These are phyloP conservation scores for Coffea canephora DNA, from an alignment of 257 asterid species.

Conservation along the genomic window DNA sequence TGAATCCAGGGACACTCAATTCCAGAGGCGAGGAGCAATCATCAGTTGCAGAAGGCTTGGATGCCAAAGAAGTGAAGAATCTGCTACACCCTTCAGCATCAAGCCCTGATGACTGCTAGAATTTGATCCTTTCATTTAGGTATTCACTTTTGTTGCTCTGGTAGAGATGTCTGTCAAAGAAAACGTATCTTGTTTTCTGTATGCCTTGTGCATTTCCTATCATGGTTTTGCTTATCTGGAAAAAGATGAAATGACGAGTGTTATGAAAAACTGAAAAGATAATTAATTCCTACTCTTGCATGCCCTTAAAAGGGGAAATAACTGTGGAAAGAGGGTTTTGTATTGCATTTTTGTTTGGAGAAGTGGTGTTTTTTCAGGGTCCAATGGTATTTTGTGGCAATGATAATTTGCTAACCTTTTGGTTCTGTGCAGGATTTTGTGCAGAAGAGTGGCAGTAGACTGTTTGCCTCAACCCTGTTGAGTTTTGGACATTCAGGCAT, in stretches of 20 bases:
- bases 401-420: not conserved
- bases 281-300: not conserved
- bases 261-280: not conserved
- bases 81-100: slow-evolving; percentile 45
- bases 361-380: not conserved
- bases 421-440: slow-evolving; percentile 20
- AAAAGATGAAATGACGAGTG: not conserved
- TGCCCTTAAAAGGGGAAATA: not conserved
- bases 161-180: not conserved
- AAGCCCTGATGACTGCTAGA: slow-evolving; percentile 48
- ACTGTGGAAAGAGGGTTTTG: not conserved
- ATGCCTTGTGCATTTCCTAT: slow-evolving; percentile 15
- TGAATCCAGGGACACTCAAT: slow-evolving; percentile 73
- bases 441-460: slow-evolving; percentile 7
- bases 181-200: not conserved
- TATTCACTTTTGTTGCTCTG: not conserved
- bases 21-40: slow-evolving; percentile 72
- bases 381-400: not conserved
- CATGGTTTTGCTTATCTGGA: slow-evolving; percentile 10
- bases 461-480: slow-evolving; percentile 20
- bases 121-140: not conserved
- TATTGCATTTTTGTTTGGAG: not conserved
- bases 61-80: slow-evolving; percentile 60
- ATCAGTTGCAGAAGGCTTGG: slow-evolving; percentile 60
- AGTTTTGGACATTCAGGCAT: slow-evolving; percentile 35